These are phyloP conservation scores for Arabidopsis arenosa DNA, from an alignment of 345 rosid genomes.

Conservation along the genomic window DNA sequence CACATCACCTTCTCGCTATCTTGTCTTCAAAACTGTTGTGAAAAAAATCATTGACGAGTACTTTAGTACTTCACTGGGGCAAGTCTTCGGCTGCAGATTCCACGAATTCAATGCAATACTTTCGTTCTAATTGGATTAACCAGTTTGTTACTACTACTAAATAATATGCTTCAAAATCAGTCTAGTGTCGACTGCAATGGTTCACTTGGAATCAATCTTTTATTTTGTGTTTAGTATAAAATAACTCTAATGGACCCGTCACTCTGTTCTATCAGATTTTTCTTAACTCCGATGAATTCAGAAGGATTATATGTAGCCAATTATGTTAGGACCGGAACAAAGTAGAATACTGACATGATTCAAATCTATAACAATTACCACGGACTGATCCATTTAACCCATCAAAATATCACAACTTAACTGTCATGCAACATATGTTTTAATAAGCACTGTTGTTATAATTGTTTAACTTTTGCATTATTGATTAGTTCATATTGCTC, in stretches of 20 bases:
- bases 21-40: conserved; percentile 3
- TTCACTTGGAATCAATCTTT: not conserved
- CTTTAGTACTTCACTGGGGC: conserved; percentile 7
- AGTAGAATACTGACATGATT: not conserved
- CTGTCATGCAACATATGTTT: not conserved
- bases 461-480: not conserved
- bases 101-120: not conserved
- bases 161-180: not conserved
- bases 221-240: not conserved
- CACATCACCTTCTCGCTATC: conserved; percentile 19
- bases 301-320: not conserved
- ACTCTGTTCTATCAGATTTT: not conserved
- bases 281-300: not conserved
- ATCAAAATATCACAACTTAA: not conserved
- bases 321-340: not conserved
- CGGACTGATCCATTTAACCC: not conserved
- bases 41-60: not conserved
- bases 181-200: not conserved
- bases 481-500: conserved; percentile 8
- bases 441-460: not conserved
- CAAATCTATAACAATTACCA: too few relatives aligned
- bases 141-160: not conserved
- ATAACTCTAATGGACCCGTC: not conserved
- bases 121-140: not conserved
- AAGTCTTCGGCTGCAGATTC: not conserved